Conservation (phyloP, 2,329 filamentous ascomycete species). For the Talaromyces albobiverticillius region DNA sequence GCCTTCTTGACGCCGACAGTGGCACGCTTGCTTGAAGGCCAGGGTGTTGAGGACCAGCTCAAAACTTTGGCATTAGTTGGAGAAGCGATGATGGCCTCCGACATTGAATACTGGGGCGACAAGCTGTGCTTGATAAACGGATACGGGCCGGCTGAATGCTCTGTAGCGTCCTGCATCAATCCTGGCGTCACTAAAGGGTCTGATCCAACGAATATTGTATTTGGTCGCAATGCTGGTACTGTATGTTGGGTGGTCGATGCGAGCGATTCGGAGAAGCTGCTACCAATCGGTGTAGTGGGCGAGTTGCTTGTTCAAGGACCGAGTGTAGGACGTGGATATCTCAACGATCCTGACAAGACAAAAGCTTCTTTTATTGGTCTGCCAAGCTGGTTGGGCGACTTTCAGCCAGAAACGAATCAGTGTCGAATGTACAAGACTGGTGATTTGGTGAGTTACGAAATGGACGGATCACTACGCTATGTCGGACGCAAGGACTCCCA, state of each 20-base stretch:
- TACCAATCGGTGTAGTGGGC: conserved; percentile 40
- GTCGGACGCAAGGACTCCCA: conserved; percentile 36
- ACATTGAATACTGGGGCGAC: neutral
- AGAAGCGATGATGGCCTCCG: neutral
- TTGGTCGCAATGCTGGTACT: conserved; percentile 33
- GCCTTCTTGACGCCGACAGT: conserved; percentile 60
- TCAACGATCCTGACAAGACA: conserved; percentile 40
- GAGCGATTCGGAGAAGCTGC: conserved; percentile 44
- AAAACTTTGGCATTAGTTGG: neutral
- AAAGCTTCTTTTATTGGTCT: conserved; percentile 33
- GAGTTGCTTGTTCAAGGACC: conserved; percentile 41
- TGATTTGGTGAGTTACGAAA: conserved; percentile 32
- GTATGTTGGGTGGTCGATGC: conserved; percentile 45
- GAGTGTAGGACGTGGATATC: conserved; percentile 42
- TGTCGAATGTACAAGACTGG: conserved; percentile 36
- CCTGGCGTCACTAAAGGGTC: conserved; percentile 16
- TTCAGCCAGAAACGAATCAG: conserved; percentile 25
- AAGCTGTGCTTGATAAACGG: neutral
- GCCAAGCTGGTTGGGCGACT: conserved; percentile 31
- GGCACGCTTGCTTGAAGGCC: conserved; percentile 33
- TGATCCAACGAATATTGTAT: conserved; percentile 34
- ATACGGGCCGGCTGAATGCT: conserved; percentile 1
- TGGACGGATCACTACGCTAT: conserved; percentile 31
- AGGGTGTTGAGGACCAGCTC: neutral
- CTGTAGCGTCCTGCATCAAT: conserved; percentile 19